Evolutionary conservation across 1,139 yeast genomes (phyloP).

Genomic region (Candida glucosophila): DNA sequence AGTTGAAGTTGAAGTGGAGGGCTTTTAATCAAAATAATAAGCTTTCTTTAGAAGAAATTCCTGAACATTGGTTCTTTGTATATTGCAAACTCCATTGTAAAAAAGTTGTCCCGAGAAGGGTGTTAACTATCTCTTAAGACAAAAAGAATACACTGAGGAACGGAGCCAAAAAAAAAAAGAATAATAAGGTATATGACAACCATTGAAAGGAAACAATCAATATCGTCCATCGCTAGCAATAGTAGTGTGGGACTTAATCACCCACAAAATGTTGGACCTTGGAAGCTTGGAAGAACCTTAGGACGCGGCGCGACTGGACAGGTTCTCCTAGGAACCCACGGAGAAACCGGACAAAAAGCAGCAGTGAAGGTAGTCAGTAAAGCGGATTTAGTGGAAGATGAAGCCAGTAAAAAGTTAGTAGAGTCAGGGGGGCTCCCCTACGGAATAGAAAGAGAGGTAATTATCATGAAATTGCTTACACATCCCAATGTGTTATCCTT

Average conservation of each 20-base stretch:
- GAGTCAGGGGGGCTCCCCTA: constrained; percentile 54
- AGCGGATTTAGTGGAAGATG: constrained; percentile 40
- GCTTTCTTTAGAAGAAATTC: too few relatives aligned
- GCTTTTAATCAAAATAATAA: too few relatives aligned
- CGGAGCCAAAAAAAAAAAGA: constrained; percentile 1
- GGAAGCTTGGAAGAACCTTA: constrained; percentile 70
- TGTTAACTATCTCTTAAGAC: too few relatives aligned
- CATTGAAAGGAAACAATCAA: constrained; percentile 34
- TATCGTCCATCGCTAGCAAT: constrained; percentile 25
- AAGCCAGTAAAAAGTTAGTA: constrained; percentile 24
- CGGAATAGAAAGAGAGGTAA: constrained; percentile 77
- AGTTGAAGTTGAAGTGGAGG: too few relatives aligned
- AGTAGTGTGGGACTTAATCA: constrained; percentile 21
- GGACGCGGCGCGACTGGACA: constrained; percentile 82
- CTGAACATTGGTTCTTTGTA: constrained; percentile 1
- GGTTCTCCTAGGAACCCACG: constrained; percentile 65
- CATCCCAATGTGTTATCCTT: constrained; percentile 71
- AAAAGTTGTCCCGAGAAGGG: too few relatives aligned
- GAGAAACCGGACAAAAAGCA: constrained; percentile 61
- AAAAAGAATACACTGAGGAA: constrained; percentile 1
- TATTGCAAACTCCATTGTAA: too few relatives aligned
- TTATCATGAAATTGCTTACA: constrained; percentile 69
- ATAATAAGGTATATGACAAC: constrained; percentile 15
- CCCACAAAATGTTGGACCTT: constrained; percentile 60
- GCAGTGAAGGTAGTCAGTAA: constrained; percentile 79